Evolutionary conservation across 2,329 filamentous ascomycete species (phyloP).

Genomic region (Phoma sp.): DNA sequence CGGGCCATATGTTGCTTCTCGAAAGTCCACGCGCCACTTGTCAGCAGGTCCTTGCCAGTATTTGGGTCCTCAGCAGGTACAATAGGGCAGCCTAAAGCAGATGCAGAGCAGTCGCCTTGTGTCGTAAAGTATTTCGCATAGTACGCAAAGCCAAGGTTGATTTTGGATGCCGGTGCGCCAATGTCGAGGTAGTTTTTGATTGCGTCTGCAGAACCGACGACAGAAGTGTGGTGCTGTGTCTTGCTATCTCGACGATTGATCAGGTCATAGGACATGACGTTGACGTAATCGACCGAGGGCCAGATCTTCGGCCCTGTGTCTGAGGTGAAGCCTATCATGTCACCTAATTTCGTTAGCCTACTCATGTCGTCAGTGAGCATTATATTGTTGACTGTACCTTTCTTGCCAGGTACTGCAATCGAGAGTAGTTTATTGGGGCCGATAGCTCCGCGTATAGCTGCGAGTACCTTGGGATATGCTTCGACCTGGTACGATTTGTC

Average conservation of each 20-base stretch:
- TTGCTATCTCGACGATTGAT: slow-evolving; percentile 71
- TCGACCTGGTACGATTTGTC: slow-evolving; percentile 65
- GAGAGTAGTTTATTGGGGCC: slow-evolving; percentile 66
- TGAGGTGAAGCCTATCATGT: slow-evolving; percentile 72
- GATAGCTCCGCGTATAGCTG: slow-evolving; percentile 63
- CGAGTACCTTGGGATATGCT: slow-evolving; percentile 66
- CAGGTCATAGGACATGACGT: slow-evolving; percentile 75
- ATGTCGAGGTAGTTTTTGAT: slow-evolving; percentile 65
- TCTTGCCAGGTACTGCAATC: slow-evolving; percentile 65
- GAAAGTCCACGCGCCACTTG: slow-evolving; percentile 62
- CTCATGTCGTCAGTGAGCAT: too few relatives aligned
- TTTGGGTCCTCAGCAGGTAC: slow-evolving; percentile 64
- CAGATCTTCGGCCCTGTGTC: slow-evolving; percentile 65
- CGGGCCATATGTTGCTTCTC: slow-evolving; percentile 36
- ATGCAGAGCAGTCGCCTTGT: slow-evolving; percentile 51
- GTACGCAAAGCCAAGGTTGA: slow-evolving; percentile 71
- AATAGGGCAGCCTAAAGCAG: slow-evolving; percentile 65
- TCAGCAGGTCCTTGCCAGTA: slow-evolving; percentile 65
- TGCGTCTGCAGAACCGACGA: slow-evolving; percentile 60
- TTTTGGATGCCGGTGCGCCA: slow-evolving; percentile 61
- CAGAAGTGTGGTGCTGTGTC: slow-evolving; percentile 70
- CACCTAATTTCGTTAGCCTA: slow-evolving; percentile 45
- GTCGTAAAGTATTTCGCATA: slow-evolving; percentile 72
- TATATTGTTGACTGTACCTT: slow-evolving; percentile 2
- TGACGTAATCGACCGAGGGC: slow-evolving; percentile 68